phyloP scores from a whole-genome alignment of 192 early-diverging fungal species.

The Phycomyces blakesleeanus region DNA sequence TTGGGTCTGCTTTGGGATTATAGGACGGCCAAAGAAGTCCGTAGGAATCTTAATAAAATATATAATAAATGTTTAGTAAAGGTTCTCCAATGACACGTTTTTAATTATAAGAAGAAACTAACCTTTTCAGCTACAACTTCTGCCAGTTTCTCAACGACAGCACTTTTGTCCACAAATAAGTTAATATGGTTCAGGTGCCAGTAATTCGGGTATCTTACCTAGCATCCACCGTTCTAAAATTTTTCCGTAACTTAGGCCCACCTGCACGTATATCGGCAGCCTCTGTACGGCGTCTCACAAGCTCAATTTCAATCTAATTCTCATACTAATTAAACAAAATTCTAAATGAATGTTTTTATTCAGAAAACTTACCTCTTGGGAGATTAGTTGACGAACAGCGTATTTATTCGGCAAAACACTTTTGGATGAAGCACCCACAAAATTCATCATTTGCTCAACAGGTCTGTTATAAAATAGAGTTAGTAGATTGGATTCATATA shows the following conservation, averaged over 20 bases:
- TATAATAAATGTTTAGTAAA: not conserved
- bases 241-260: constrained; percentile 16
- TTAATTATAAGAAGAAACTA: not conserved
- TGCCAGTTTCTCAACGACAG: constrained; percentile 21
- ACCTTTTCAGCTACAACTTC: constrained; percentile 24
- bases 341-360: constrained; percentile 2
- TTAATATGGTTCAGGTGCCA: not conserved
- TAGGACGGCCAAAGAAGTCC: constrained; percentile 84
- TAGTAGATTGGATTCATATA: not conserved
- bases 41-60: constrained; percentile 19
- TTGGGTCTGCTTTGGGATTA: constrained; percentile 33
- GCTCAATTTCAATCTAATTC: constrained; percentile 47
- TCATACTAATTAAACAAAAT: not conserved
- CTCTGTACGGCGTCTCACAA: constrained; percentile 35
- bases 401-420: constrained; percentile 58
- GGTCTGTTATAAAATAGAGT: constrained; percentile 32
- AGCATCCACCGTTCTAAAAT: constrained; percentile 4
- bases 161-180: too few species aligned
- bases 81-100: too few species aligned
- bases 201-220: not conserved
- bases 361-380: constrained; percentile 69
- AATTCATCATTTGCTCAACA: constrained; percentile 44
- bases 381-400: constrained; percentile 76
- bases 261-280: constrained; percentile 14
- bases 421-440: constrained; percentile 34